phyloP scores from a whole-genome alignment of 2,329 filamentous ascomycete genomes.

The Parastagonospora nodorum region DNA sequence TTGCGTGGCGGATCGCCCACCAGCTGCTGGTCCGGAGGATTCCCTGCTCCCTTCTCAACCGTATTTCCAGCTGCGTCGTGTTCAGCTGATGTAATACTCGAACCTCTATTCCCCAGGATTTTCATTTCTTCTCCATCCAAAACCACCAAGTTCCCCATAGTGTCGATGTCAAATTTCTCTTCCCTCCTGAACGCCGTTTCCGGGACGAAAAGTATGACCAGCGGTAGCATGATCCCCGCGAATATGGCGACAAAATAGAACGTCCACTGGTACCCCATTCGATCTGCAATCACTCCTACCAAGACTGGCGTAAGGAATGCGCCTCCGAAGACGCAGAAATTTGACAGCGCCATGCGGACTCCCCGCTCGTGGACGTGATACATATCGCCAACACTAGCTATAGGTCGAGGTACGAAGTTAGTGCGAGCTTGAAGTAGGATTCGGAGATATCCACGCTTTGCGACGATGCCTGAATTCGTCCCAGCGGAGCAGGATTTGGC shows the following conservation, averaged over 20 bases:
- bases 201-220: conserved; percentile 78
- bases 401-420: too few species aligned
- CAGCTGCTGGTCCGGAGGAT: background rate
- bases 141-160: conserved; percentile 46
- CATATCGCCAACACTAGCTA: conserved; percentile 78
- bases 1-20: conserved; percentile 49
- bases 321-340: conserved; percentile 72
- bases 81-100: too few species aligned
- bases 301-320: conserved; percentile 84
- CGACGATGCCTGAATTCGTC: too few species aligned
- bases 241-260: conserved; percentile 92
- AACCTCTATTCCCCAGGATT: background rate
- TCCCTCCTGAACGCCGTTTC: conserved; percentile 81
- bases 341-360: conserved; percentile 82
- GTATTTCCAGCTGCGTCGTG: too few species aligned
- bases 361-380: conserved; percentile 89
- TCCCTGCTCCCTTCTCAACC: conserved; percentile 1
- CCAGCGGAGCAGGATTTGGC: too few species aligned
- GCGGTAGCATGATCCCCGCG: conserved; percentile 69
- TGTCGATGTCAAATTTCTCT: conserved; percentile 71
- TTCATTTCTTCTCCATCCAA: background rate
- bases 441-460: too few species aligned
- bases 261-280: conserved; percentile 81
- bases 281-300: conserved; percentile 80
- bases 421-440: too few species aligned